Evolutionary conservation across 805 yeast species (phyloP), one percentile per base, ranked within the genome.

Genomic region (Wickerhamomyces sydowiorum): DNA sequence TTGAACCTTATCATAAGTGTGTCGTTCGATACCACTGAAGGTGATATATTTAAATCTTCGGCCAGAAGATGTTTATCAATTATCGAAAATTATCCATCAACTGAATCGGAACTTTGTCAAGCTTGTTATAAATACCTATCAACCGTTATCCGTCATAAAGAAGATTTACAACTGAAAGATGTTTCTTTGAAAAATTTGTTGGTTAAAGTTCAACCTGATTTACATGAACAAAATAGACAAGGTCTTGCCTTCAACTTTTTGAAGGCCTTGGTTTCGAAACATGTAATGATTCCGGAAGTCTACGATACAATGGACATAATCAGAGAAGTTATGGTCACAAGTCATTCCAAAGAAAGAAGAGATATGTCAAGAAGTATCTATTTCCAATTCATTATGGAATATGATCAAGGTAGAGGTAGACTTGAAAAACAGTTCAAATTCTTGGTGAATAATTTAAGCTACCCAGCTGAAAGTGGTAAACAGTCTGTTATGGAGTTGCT

Each of bases 401-500:
- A 86, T 56, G 98, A 96, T 53, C 97, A 91, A 65, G 89, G 98
- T 25, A 74, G 81, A 52, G 89, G 91, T 4, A 76, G 87, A 49
- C 60, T 93, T 37, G 93, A 86, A 48, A 86, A 82, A 52, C 95
- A 87, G 49, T 82, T 91, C 64, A 79, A 82, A 48, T 80, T 83
- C 57, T 69, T 93, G 61, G 85, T 90, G 8, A 78, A 77, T 42
- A 93, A 93, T 59, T 66, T 93, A 48, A 73, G 80, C 20, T 93
- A 93, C 58, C 90, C 95, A 5, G 80, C 95, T 4, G 85, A 85
- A 44, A 72, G 78, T 33, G 99, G 99, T 40, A 72, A 97, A 40
- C 82, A 83, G 50, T 86, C 97, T 0, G 95, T 88, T 3, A 76
- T 93, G 86, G 98, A 93, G 54, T 69, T 91, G 54, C 69, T 91